Evolutionary conservation across 2,329 filamentous ascomycete species (phyloP), one percentile per base, ranked within the genome.

Genomic region (Phaeoacremonium minimum): DNA sequence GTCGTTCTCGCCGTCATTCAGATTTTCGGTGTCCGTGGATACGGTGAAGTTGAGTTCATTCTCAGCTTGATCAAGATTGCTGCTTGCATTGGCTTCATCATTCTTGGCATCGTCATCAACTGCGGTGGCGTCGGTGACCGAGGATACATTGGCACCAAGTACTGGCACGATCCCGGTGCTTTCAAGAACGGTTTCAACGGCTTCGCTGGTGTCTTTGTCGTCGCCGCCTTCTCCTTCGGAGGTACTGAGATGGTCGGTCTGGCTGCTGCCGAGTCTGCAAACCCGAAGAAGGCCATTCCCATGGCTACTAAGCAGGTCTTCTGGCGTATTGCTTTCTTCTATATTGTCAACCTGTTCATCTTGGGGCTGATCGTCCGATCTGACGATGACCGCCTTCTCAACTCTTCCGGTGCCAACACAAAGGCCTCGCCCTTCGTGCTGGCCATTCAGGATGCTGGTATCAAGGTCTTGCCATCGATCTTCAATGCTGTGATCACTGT

Each of bases 71-170:
- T 81, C 52, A 82, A 82, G 55, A 66, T 82, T 46, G 49, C 61
- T 11, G 75, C 78, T 31, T 71, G 73, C 48, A 60, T 73, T 8
- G 80, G 78, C 5, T 83, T 84, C 54, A 83, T 84, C 52, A 69
- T 85, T 45, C 60, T 83, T 17, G 77, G 73, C 30, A 77, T 82
- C 36, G 57, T 80, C 38, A 69, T 81, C 49, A 69, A 78, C 52
- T 66, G 61, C 36, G 77, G 77, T 30, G 77, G 73, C 35, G 74
- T 73, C 16, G 73, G 74, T 39, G 52, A 68, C 43, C 58, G 69
- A 46, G 71, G 75, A 26, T 79, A 82, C 51, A 72, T 82, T 30
- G 79, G 81, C 13, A 76, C 70, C 15, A 66, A 67, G 29, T 80
- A 75, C 60, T 83, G 78, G 77, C 61, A 70, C 43, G 59, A 75